These are phyloP conservation scores for Juncus inflexus DNA, from an alignment of 176 grass and related monocot genomes.

Conservation along the genomic window DNA sequence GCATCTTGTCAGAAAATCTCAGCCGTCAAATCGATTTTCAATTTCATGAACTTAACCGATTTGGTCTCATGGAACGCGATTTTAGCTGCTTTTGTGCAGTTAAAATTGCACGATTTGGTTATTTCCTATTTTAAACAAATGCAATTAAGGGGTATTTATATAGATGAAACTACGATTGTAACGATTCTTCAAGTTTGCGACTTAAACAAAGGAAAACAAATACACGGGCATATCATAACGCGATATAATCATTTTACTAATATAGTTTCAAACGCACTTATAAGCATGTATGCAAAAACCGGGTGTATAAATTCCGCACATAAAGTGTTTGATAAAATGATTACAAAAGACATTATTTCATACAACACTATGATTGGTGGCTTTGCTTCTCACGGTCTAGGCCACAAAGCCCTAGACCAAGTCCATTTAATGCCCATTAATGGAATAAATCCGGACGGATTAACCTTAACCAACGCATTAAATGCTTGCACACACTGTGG, in stretches of 20 bases:
- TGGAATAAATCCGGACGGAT: constrained; percentile 31
- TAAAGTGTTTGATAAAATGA: constrained; percentile 47
- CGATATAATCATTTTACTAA: not conserved
- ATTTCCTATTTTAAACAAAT: constrained; percentile 48
- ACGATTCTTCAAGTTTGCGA: constrained; percentile 41
- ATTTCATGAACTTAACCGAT: constrained; percentile 36
- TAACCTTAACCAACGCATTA: constrained; percentile 50
- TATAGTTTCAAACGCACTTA: constrained; percentile 46
- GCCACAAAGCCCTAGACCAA: constrained; percentile 39
- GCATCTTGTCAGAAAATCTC: constrained; percentile 32
- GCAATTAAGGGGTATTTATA: constrained; percentile 37
- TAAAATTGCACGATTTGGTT: constrained; percentile 26
- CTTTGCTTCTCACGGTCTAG: constrained; percentile 47
- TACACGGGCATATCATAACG: constrained; percentile 41
- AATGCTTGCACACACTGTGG: constrained; percentile 65
- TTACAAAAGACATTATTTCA: constrained; percentile 41
- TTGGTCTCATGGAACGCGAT: constrained; percentile 71
- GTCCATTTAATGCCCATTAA: constrained; percentile 33
- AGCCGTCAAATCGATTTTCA: constrained; percentile 34
- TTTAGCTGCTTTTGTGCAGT: constrained; percentile 33
- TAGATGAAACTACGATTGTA: constrained; percentile 39
- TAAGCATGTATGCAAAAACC: constrained; percentile 51
- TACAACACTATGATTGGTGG: constrained; percentile 67
- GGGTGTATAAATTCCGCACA: constrained; percentile 42
- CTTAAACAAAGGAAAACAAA: constrained; percentile 49